phyloP scores from a whole-genome alignment of 768 basidiomycete genomes.

The Russula sp. region DNA sequence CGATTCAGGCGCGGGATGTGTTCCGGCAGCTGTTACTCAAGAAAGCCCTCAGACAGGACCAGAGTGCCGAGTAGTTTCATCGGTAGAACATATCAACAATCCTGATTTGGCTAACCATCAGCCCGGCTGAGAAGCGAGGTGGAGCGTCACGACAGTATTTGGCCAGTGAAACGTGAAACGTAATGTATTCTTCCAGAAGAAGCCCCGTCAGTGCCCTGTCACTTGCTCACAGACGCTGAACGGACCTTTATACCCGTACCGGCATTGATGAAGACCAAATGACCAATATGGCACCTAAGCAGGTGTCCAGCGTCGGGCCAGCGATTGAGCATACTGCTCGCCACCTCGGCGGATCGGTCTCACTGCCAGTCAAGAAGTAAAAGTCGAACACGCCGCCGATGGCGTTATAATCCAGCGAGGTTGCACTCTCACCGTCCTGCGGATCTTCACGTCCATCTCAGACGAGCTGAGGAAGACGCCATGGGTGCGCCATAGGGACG shows the following conservation, averaged over 20 bases:
- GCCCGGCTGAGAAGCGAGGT: too few species aligned
- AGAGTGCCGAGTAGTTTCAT: too few species aligned
- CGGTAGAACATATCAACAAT: too few species aligned
- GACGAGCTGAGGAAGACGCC: slow-evolving; percentile 69
- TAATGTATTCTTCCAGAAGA: too few species aligned
- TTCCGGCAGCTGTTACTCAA: too few species aligned
- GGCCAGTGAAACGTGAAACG: too few species aligned
- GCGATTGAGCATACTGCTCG: slow-evolving; percentile 70
- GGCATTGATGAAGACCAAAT: slow-evolving; percentile 69
- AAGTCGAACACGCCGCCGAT: slow-evolving; percentile 78
- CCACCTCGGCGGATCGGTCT: slow-evolving; percentile 54
- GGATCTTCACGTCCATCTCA: slow-evolving; percentile 74
- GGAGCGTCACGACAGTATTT: too few species aligned
- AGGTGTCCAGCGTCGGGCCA: slow-evolving; percentile 59
- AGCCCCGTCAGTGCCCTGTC: background rate
- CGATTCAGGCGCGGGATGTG: too few species aligned
- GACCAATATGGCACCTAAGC: slow-evolving; percentile 76
- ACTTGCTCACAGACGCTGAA: background rate
- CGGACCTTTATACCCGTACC: slow-evolving; percentile 62
- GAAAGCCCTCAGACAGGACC: too few species aligned
- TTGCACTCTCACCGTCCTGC: slow-evolving; percentile 33
- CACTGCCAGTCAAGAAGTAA: slow-evolving; percentile 71
- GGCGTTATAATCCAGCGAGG: slow-evolving; percentile 66
- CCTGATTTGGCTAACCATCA: too few species aligned
- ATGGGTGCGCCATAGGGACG: slow-evolving; percentile 55